phyloP scores from a whole-genome alignment of 2,329 filamentous ascomycete genomes.

The Fusarium succisae region DNA sequence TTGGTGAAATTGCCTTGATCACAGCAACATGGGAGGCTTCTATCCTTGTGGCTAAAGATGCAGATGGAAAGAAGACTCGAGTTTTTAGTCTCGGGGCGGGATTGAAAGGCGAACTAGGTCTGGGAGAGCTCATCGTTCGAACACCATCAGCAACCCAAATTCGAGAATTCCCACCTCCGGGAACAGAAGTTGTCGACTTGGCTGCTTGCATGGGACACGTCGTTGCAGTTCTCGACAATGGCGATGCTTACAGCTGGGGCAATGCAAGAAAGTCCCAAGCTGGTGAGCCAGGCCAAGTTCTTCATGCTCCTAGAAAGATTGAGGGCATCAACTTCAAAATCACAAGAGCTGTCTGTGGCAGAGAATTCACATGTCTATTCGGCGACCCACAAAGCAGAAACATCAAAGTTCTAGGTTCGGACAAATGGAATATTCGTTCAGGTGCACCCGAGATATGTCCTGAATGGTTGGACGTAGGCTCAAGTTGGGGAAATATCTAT shows the following conservation, averaged over 20 bases:
- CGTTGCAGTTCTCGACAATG: constrained; percentile 76
- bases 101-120: constrained; percentile 76
- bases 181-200: constrained; percentile 68
- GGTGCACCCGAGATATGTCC: constrained; percentile 61
- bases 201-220: constrained; percentile 82
- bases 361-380: constrained; percentile 84
- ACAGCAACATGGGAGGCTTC: constrained; percentile 85
- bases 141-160: constrained; percentile 61
- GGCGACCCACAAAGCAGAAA: constrained; percentile 64
- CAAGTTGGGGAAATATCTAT: constrained; percentile 86
- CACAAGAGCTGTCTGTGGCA: constrained; percentile 76
- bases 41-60: constrained; percentile 64
- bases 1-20: constrained; percentile 53
- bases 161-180: constrained; percentile 70
- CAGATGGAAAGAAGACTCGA: constrained; percentile 52
- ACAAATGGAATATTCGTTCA: constrained; percentile 75
- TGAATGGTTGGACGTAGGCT: constrained; percentile 74
- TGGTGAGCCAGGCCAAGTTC: constrained; percentile 64
- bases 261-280: constrained; percentile 86
- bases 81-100: constrained; percentile 74
- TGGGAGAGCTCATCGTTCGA: constrained; percentile 62
- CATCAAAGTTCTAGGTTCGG: constrained; percentile 74
- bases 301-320: constrained; percentile 71
- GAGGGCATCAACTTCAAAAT: constrained; percentile 68
- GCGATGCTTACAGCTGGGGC: constrained; percentile 88